Conservation (phyloP, 768 basidiomycete genomes). For the Megacollybia marginata region DNA sequence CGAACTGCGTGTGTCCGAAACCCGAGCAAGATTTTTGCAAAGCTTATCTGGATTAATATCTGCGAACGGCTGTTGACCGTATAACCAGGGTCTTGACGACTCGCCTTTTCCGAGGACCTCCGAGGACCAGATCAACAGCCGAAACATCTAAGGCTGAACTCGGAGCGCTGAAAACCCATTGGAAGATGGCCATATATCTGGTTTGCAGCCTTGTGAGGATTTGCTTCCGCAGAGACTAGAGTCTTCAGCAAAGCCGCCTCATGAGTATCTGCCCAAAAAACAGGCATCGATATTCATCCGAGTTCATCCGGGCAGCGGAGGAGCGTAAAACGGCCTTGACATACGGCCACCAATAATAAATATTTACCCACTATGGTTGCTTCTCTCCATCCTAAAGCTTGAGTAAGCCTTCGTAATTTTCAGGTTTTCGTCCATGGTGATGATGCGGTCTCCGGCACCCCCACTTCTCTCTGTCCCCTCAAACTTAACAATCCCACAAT, state of each 20-base stretch:
- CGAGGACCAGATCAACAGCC: no score
- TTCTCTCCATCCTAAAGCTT: background rate
- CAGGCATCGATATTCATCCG: background rate
- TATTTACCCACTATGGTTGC: background rate
- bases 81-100: no score
- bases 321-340: background rate
- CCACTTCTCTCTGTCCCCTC: slow-evolving; percentile 2
- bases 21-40: no score
- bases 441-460: background rate
- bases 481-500: slow-evolving; percentile 31
- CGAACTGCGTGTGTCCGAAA: no score
- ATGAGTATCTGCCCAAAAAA: background rate
- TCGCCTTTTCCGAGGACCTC: no score
- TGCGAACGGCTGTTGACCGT: no score
- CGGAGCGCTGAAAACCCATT: no score
- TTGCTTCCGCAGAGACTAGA: slow-evolving; percentile 19
- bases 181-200: no score
- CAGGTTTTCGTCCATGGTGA: slow-evolving; percentile 3
- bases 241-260: background rate
- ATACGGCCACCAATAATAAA: background rate
- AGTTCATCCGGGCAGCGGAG: background rate
- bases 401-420: background rate
- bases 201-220: no score
- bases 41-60: no score
- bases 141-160: no score